Percentiles rank a stretch among this genome's conserved stretches.
These are phyloP conservation scores for Hericium coralloides DNA, from an alignment of 768 basidiomycete genomes.

Conservation along the genomic window DNA sequence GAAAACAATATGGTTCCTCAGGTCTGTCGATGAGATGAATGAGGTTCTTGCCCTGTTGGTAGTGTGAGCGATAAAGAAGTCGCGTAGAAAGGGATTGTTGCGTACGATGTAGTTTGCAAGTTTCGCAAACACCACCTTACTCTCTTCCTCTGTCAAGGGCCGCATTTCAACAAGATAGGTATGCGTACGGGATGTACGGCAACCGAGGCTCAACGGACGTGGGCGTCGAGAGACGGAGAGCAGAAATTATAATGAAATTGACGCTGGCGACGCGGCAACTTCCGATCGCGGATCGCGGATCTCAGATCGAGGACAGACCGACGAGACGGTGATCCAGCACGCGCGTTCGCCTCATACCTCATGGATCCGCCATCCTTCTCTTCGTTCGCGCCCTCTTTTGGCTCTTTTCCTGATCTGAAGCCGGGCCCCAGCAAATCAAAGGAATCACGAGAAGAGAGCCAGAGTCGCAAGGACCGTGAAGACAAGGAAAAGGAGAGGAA, in stretches of 20 bases:
- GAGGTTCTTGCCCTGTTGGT: conserved; percentile 81
- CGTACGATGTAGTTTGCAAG: conserved; percentile 93
- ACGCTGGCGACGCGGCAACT: too few relatives aligned
- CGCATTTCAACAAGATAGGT: conserved; percentile 48
- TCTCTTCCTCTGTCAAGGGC: conserved; percentile 94
- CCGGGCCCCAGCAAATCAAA: conserved; percentile 27
- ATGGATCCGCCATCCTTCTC: conserved; percentile 53
- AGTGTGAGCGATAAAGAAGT: background rate
- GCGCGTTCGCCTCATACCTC: background rate
- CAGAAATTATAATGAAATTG: too few relatives aligned
- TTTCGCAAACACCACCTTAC: conserved; percentile 92
- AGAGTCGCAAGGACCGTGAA: background rate
- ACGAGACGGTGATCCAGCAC: too few relatives aligned
- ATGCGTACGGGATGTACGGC: too few relatives aligned
- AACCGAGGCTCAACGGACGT: too few relatives aligned
- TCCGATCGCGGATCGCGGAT: too few relatives aligned
- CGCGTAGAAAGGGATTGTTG: background rate
- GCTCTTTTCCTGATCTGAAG: conserved; percentile 61
- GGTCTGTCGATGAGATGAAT: conserved; percentile 91
- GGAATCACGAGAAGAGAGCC: background rate
- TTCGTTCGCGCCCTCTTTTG: conserved; percentile 57
- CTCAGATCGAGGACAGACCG: too few relatives aligned
- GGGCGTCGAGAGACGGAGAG: too few relatives aligned
- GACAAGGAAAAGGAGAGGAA: conserved; percentile 24
- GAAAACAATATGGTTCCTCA: conserved; percentile 94